phyloP scores from a whole-genome alignment of 2,329 filamentous ascomycete species.

The Pyrenophora graminea region DNA sequence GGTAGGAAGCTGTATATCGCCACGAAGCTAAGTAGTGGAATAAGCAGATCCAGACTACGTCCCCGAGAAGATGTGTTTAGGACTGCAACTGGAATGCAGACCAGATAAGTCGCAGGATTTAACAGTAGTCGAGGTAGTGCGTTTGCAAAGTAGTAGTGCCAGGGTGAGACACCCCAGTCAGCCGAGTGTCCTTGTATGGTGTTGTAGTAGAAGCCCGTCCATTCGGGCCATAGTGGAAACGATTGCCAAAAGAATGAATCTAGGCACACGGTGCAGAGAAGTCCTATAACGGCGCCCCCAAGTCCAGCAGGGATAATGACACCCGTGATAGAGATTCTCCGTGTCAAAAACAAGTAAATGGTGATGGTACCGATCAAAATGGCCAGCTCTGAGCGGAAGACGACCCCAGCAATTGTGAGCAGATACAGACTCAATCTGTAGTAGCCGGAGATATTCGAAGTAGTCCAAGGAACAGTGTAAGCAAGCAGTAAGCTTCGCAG shows the following conservation, averaged over 20 bases:
- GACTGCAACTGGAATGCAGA: conserved; percentile 57
- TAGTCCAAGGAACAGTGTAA: conserved; percentile 44
- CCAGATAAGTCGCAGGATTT: conserved; percentile 69
- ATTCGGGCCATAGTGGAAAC: conserved; percentile 81
- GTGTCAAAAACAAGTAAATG: conserved; percentile 64
- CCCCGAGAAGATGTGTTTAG: conserved; percentile 52
- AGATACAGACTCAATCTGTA: conserved; percentile 71
- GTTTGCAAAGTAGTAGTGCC: conserved; percentile 83
- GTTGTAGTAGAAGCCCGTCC: conserved; percentile 89
- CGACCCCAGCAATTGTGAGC: conserved; percentile 76
- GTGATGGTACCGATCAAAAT: conserved; percentile 74
- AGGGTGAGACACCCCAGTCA: conserved; percentile 85
- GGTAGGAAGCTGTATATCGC: conserved; percentile 83
- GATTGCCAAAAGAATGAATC: conserved; percentile 95
- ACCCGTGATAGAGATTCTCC: conserved; percentile 58
- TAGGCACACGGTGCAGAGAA: conserved; percentile 71
- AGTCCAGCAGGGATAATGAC: conserved; percentile 69
- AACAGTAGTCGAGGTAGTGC: conserved; percentile 81
- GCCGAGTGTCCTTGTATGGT: conserved; percentile 80
- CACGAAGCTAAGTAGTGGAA: conserved; percentile 74
- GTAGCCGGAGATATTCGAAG: conserved; percentile 48
- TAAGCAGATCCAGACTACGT: conserved; percentile 57
- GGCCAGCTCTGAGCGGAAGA: conserved; percentile 90
- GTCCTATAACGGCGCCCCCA: conserved; percentile 66
- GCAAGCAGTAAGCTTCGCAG: conserved; percentile 58